Evolutionary conservation across 176 grass and related monocot species (phyloP).

Genomic region (Zoysia japonica): DNA sequence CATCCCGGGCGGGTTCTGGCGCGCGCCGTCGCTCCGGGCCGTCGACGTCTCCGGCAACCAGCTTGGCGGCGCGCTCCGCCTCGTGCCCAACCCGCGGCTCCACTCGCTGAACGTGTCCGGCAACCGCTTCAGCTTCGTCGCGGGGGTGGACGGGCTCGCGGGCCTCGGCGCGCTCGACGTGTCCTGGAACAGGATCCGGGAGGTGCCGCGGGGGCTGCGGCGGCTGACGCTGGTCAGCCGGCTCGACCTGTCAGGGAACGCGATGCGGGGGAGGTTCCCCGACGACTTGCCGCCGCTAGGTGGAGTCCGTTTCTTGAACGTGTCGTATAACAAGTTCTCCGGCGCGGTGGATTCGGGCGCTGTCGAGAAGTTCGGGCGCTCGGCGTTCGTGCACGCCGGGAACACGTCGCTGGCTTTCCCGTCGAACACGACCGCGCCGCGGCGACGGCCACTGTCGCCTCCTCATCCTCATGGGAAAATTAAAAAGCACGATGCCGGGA

Average conservation of each 20-base stretch:
- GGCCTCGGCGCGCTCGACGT: conserved; percentile 52
- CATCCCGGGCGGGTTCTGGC: conserved; percentile 70
- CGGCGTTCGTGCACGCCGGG: conserved; percentile 68
- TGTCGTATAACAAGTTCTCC: conserved; percentile 72
- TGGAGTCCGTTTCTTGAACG: conserved; percentile 47
- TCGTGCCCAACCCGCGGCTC: conserved; percentile 31
- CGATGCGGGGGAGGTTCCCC: conserved; percentile 66
- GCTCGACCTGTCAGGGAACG: conserved; percentile 71
- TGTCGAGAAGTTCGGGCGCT: conserved; percentile 62
- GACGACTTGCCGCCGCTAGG: conserved; percentile 56
- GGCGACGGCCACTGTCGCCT: neutral
- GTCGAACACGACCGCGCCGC: neutral
- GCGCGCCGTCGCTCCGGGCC: conserved; percentile 47
- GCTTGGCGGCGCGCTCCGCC: conserved; percentile 69
- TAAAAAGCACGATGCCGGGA: neutral
- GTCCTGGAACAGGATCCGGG: conserved; percentile 58
- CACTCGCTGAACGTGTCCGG: conserved; percentile 64
- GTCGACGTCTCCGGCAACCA: conserved; percentile 74
- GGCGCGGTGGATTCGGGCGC: conserved; percentile 45
- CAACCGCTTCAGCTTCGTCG: conserved; percentile 74
- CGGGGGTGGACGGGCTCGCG: conserved; percentile 39
- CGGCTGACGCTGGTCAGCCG: conserved; percentile 33
- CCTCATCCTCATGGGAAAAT: neutral
- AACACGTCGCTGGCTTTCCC: conserved; percentile 44
- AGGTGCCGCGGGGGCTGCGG: conserved; percentile 53